Evolutionary conservation across 352 stramenopile genomes (phyloP).

Genomic region (Globisporangium barbulae): DNA sequence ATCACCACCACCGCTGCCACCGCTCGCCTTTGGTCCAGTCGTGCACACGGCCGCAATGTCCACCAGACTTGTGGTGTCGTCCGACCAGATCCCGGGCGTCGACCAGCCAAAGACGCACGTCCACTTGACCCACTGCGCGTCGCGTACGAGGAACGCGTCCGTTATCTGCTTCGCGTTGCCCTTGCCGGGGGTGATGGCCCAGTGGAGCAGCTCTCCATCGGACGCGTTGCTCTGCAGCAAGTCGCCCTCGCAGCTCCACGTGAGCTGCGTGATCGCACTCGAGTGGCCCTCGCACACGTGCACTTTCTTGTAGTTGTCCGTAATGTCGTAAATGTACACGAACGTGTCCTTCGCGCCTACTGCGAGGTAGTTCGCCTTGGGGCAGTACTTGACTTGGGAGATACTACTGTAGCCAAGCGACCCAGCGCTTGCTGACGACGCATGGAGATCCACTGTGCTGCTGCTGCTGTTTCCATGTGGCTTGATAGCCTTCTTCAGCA

Average conservation of each 20-base stretch:
- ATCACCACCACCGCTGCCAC: neutral
- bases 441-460: conserved; percentile 13
- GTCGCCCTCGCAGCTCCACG: conserved; percentile 80
- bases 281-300: conserved; percentile 79
- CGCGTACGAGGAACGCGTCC: conserved; percentile 52
- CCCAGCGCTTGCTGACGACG: neutral
- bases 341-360: conserved; percentile 60
- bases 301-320: conserved; percentile 50
- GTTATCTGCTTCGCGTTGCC: conserved; percentile 57
- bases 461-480: conserved; percentile 14
- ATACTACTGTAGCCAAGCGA: conserved; percentile 15
- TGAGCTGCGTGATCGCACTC: conserved; percentile 76
- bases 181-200: conserved; percentile 31
- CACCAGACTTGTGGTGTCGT: conserved; percentile 43
- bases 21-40: conserved; percentile 24
- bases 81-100: conserved; percentile 55
- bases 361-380: conserved; percentile 42
- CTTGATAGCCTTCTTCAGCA: conserved; percentile 45
- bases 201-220: conserved; percentile 64
- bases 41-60: conserved; percentile 50
- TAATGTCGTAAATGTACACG: conserved; percentile 55
- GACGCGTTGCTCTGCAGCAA: conserved; percentile 81
- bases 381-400: conserved; percentile 52
- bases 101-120: conserved; percentile 70
- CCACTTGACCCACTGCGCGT: conserved; percentile 61